Evolutionary conservation across 2,329 filamentous ascomycete genomes (phyloP).

Genomic region (Coccinonectria pachysandricola): DNA sequence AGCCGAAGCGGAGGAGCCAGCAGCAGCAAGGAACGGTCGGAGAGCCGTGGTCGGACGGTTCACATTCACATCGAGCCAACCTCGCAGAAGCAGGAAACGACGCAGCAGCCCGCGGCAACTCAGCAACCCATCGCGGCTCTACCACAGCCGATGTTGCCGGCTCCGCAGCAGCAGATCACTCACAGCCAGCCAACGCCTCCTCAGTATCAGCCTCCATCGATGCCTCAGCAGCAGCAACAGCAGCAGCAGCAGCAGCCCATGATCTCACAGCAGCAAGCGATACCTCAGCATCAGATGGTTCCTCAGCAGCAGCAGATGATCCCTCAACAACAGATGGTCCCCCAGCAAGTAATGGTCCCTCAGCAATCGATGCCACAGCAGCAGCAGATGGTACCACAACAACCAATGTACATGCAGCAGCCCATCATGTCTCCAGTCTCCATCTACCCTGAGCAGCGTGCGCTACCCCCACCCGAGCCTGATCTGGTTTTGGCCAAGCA

Average conservation of each 20-base stretch:
- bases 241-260: constrained; percentile 7
- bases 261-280: constrained; percentile 6
- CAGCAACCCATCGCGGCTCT: constrained; percentile 1
- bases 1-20: constrained; percentile 5
- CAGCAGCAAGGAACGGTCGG: constrained; percentile 13
- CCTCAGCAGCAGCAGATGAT: constrained; percentile 7
- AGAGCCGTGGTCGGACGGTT: constrained; percentile 17
- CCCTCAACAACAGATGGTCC: constrained; percentile 8
- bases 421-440: too few relatives aligned
- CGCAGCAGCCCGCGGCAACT: constrained; percentile 3
- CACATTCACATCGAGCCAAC: constrained; percentile 20
- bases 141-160: constrained; percentile 2
- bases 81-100: constrained; percentile 3
- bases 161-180: constrained; percentile 6
- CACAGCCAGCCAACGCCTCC: constrained; percentile 5
- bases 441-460: constrained; percentile 5
- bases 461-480: constrained; percentile 12
- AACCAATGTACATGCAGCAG: background rate
- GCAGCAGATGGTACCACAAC: background rate
- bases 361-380: constrained; percentile 8
- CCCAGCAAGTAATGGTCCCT: constrained; percentile 6
- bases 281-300: constrained; percentile 6
- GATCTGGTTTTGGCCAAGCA: constrained; percentile 12
- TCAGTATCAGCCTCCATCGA: too few relatives aligned
- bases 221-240: constrained; percentile 8